Evolutionary conservation across 148 eudicot genomes (phyloP), one percentile per base, ranked within the genome.

Genomic region (Chenopodium berlandieri): DNA sequence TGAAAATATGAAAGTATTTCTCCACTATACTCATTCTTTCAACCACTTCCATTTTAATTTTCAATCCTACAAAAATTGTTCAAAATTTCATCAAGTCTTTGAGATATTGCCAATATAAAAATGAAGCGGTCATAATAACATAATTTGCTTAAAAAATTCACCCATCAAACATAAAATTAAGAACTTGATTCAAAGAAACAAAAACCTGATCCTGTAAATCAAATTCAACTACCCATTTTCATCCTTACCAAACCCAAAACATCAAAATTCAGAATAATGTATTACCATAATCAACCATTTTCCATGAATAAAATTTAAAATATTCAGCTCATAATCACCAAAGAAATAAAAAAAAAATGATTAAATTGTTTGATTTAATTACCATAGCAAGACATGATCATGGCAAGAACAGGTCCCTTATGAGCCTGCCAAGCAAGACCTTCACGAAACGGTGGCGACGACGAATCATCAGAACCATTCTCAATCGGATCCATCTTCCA

Each of bases 401-500:
- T 72, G 23, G 91, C 84, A 71, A 92, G 87, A 88, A 96, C 89
- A n/a, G 99, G 93, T 7, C 93, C 97, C 40, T 89, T 89, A 64
- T 94, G 97, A 76, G 94, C 99, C 73, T 89, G 91, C 97, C 98
- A 96, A 3, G 91, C 86, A 30, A 96, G 85, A 3, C 95, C 91
- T 87, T 96, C 99, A 82, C 80, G 87, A 78, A 96, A 89, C 44
- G 89, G 86, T 46, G 71, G n/a, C 7, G 82, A 34, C 3, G 44
- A 40, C 54, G 47, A 47, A 52, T 68, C 68, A 2, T 87, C 91
- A 40, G 87, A 92, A 4, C 83, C 46, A 67, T 69, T 17, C 20
- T 85, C 25, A 48, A 30, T 68, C 81, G 87, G 97, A 83, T 96
- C 97, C 94, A 92, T 91, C 82, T 85, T 94, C 99, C 99, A 96